Percentiles rank a stretch among this genome's conserved stretches.
Conservation (phyloP, 139 green algal species). For the Chlorella sp. region DNA sequence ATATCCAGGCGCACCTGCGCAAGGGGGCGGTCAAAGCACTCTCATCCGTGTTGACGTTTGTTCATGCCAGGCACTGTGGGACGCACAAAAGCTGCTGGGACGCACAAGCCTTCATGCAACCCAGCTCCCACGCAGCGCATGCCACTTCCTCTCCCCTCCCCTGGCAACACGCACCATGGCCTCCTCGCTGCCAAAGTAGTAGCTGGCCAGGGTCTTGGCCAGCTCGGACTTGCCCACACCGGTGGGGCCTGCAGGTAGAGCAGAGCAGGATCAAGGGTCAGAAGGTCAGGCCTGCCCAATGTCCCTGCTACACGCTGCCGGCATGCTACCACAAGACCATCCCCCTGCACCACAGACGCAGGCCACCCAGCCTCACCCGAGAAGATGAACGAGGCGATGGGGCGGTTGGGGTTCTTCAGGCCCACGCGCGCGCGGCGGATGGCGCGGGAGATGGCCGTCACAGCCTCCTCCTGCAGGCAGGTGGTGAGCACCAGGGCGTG, state of each 20-base stretch:
- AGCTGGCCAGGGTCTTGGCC: constrained; percentile 97
- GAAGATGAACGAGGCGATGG: constrained; percentile 99
- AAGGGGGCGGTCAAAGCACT: no score
- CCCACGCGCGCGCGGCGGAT: constrained; percentile 96
- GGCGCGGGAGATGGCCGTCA: constrained; percentile 89
- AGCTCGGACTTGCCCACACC: constrained; percentile 99
- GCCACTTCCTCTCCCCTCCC: not conserved
- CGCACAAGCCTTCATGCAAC: no score
- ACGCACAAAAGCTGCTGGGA: no score
- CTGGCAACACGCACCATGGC: constrained; percentile 71
- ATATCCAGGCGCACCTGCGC: constrained; percentile 95
- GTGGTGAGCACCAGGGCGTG: no score
- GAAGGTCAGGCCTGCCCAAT: no score
- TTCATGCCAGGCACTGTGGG: no score
- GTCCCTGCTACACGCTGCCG: no score
- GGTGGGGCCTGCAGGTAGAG: constrained; percentile 55
- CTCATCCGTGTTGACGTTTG: no score
- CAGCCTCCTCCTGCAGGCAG: constrained; percentile 94
- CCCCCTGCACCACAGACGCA: no score
- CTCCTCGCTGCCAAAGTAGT: constrained; percentile 99
- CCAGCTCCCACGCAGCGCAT: not conserved
- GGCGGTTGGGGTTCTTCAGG: constrained; percentile 98
- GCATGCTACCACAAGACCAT: no score
- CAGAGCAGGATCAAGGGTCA: no score
- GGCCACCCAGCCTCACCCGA: constrained; percentile 53